Percentiles rank a stretch among this genome's conserved stretches.
Conservation (phyloP, 2,329 filamentous ascomycete species). For the Pseudogymnoascus sp. region DNA sequence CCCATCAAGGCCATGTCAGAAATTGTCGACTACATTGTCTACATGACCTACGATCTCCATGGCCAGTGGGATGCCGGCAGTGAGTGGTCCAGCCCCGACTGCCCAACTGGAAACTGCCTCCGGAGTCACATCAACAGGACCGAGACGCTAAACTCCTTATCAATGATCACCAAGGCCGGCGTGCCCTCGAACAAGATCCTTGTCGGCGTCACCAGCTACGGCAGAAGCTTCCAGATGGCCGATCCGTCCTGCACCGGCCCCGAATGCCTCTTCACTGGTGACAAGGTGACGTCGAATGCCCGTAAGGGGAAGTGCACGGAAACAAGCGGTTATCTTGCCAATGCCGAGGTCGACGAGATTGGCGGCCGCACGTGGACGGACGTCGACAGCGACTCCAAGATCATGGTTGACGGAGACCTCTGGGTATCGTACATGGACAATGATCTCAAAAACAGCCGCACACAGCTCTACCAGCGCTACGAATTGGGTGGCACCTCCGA, state of each 20-base stretch:
- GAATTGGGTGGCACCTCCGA: slow-evolving; percentile 30
- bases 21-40: slow-evolving; percentile 28
- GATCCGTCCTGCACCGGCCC: slow-evolving; percentile 22
- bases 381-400: not conserved
- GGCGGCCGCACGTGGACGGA: not conserved
- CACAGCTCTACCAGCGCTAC: not conserved
- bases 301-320: slow-evolving; percentile 25
- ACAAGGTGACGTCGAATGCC: slow-evolving; percentile 17
- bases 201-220: slow-evolving; percentile 29
- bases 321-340: slow-evolving; percentile 28
- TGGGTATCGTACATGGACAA: not conserved
- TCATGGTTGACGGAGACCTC: not conserved
- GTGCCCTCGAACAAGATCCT: slow-evolving; percentile 23
- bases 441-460: not conserved
- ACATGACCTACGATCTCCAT: slow-evolving; percentile 34
- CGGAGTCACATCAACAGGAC: slow-evolving; percentile 34
- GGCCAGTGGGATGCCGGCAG: slow-evolving; percentile 27
- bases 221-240: slow-evolving; percentile 30
- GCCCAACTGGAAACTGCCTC: slow-evolving; percentile 28
- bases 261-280: slow-evolving; percentile 23
- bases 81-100: slow-evolving; percentile 19
- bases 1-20: slow-evolving; percentile 21
- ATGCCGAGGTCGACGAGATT: slow-evolving; percentile 24
- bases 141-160: slow-evolving; percentile 29
- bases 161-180: slow-evolving; percentile 16